Evolutionary conservation across 768 basidiomycete species (phyloP).

Genomic region (Coprinopsis cinerea): DNA sequence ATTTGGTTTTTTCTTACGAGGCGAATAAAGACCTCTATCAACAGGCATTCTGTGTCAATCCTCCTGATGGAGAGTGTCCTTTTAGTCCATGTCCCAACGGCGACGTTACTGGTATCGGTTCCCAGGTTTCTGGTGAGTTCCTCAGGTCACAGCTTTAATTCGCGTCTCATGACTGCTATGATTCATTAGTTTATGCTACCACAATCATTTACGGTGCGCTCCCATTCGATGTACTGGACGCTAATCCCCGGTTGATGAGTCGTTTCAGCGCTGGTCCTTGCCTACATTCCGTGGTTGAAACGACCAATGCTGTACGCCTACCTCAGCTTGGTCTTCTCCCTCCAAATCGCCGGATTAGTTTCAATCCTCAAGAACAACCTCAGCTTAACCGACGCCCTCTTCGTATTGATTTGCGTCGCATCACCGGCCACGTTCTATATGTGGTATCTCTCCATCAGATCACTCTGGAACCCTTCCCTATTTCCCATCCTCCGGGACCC

Average conservation of each 20-base stretch:
- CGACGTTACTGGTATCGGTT: slow-evolving; percentile 18
- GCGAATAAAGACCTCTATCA: background rate
- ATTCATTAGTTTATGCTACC: slow-evolving; percentile 4
- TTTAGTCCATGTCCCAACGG: slow-evolving; percentile 17
- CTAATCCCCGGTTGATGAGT: background rate
- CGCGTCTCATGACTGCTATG: background rate
- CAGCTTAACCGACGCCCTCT: slow-evolving; percentile 15
- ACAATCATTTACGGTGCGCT: slow-evolving; percentile 4
- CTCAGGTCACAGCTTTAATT: background rate
- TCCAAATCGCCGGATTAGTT: slow-evolving; percentile 9
- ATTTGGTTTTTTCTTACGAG: background rate
- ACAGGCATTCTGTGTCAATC: slow-evolving; percentile 16
- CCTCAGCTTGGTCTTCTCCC: slow-evolving; percentile 13
- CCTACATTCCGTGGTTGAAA: slow-evolving; percentile 8
- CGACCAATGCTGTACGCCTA: slow-evolving; percentile 15
- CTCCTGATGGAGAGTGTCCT: slow-evolving; percentile 12
- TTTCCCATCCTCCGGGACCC: slow-evolving; percentile 1
- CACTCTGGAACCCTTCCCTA: slow-evolving; percentile 1
- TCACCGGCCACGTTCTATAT: slow-evolving; percentile 16
- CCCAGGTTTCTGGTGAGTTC: slow-evolving; percentile 16
- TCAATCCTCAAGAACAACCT: slow-evolving; percentile 10
- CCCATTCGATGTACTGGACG: too few relatives aligned
- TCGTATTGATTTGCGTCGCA: slow-evolving; percentile 14
- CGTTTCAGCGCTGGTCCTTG: slow-evolving; percentile 9
- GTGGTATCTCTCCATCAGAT: slow-evolving; percentile 11